These are phyloP conservation scores for Colletotrichum sp. DNA, from an alignment of 2,329 filamentous ascomycete species.

Conservation along the genomic window DNA sequence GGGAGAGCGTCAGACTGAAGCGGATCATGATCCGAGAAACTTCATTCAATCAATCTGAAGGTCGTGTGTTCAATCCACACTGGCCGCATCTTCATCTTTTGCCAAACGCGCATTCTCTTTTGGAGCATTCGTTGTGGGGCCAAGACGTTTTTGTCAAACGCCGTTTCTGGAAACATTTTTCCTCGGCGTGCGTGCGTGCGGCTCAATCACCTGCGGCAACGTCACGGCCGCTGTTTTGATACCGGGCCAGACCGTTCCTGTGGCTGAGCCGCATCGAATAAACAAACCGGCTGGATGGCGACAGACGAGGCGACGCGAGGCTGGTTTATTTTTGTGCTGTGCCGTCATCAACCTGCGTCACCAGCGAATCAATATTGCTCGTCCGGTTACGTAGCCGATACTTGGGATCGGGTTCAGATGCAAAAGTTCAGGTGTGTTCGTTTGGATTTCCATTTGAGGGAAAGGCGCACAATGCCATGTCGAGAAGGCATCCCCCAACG, in stretches of 20 bases:
- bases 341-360: neutral
- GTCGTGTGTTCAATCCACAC: slow-evolving; percentile 23
- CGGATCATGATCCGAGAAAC: neutral
- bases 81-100: slow-evolving; percentile 16
- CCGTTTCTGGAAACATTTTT: neutral
- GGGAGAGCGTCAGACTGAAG: slow-evolving; percentile 22
- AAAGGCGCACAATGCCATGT: neutral
- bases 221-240: neutral
- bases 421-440: neutral
- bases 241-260: neutral
- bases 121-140: neutral
- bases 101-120: neutral
- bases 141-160: neutral
- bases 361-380: neutral
- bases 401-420: slow-evolving; percentile 10
- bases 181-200: neutral
- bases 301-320: neutral
- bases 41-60: slow-evolving; percentile 20
- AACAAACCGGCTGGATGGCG: neutral
- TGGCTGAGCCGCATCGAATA: neutral
- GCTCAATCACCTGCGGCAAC: neutral
- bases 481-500: neutral
- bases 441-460: neutral
- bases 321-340: neutral
- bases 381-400: neutral